Conservation (phyloP, 2,329 filamentous ascomycete genomes). For the Beauveria varroae region DNA sequence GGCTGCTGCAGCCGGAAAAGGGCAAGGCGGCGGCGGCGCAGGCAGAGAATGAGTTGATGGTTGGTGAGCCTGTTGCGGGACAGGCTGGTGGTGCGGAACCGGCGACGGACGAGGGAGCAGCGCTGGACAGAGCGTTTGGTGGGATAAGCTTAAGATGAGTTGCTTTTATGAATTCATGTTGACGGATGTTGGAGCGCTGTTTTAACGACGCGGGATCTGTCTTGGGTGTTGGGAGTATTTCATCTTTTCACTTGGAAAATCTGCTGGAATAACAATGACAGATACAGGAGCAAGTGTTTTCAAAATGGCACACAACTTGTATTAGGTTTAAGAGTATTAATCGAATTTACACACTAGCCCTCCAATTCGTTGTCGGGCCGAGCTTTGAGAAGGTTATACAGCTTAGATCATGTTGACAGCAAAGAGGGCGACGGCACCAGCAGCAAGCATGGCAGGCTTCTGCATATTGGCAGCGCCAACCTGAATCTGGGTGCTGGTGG, state of each 20-base stretch:
- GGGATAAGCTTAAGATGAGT: conserved; percentile 30
- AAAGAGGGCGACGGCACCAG: conserved; percentile 8
- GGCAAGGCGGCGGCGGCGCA: conserved; percentile 22
- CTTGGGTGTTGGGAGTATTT: no score
- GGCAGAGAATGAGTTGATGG: conserved; percentile 8
- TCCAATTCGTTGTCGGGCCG: neutral
- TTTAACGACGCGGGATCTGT: no score
- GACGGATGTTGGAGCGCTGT: no score
- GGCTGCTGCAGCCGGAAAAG: conserved; percentile 61
- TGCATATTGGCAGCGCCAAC: conserved; percentile 6
- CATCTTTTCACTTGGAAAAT: no score
- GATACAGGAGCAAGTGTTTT: neutral
- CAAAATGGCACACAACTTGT: neutral
- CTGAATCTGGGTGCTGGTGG: conserved; percentile 4
- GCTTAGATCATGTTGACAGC: conserved; percentile 15
- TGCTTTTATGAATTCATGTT: no score
- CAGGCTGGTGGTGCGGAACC: conserved; percentile 27
- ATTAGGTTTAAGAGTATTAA: conserved; percentile 10
- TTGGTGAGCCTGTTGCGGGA: neutral
- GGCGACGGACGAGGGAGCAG: conserved; percentile 42
- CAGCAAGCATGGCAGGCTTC: conserved; percentile 4
- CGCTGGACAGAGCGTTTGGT: conserved; percentile 52
- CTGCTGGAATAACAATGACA: neutral
- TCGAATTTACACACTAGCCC: neutral
- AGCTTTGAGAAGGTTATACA: neutral